These are phyloP conservation scores for Annulohypoxylon bovei DNA, from an alignment of 495 filamentous ascomycete genomes.

Conservation along the genomic window DNA sequence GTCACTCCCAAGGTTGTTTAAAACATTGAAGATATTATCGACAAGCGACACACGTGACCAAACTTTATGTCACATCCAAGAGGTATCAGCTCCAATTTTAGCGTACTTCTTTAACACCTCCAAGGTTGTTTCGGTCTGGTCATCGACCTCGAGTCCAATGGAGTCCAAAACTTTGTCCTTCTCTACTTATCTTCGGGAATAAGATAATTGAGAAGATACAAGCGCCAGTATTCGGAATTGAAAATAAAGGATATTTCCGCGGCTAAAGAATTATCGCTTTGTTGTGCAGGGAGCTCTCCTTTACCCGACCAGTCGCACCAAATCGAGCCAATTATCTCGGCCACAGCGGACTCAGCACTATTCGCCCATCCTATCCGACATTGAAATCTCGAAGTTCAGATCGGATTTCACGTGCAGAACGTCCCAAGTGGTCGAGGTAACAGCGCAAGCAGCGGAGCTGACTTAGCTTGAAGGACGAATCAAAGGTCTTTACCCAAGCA, in stretches of 20 bases:
- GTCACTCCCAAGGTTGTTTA: slow-evolving; percentile 16
- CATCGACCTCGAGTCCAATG: background rate
- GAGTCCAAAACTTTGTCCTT: background rate
- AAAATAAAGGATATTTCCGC: background rate
- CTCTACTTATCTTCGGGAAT: background rate
- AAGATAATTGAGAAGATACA: background rate
- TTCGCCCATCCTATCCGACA: background rate
- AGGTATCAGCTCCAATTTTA: background rate
- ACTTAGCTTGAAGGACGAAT: slow-evolving; percentile 27
- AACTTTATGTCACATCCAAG: background rate
- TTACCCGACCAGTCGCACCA: background rate
- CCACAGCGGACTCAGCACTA: background rate
- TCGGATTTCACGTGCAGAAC: slow-evolving; percentile 25
- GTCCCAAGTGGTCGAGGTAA: slow-evolving; percentile 17
- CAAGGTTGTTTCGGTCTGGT: background rate
- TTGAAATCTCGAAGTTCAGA: slow-evolving; percentile 4
- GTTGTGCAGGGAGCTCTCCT: background rate
- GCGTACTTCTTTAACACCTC: background rate
- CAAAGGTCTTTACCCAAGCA: slow-evolving; percentile 26
- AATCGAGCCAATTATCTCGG: slow-evolving; percentile 11
- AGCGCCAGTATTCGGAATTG: background rate
- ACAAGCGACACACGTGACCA: slow-evolving; percentile 31
- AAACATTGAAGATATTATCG: slow-evolving; percentile 12
- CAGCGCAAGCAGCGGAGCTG: slow-evolving; percentile 8
- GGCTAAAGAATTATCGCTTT: background rate